Conservation (phyloP, 176 grass and related monocot genomes). For the Hsuehochloa calcarea region DNA sequence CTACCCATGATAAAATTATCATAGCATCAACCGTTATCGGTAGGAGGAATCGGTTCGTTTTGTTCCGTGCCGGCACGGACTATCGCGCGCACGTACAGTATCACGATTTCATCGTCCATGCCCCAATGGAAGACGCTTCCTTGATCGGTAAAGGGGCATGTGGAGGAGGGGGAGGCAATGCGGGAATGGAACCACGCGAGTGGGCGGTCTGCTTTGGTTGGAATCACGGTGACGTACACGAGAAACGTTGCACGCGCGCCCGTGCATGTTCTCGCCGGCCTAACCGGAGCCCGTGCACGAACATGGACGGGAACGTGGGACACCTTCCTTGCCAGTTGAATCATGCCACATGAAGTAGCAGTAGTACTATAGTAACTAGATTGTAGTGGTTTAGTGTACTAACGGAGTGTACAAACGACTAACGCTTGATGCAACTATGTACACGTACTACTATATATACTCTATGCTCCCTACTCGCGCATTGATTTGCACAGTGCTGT, state of each 20-base stretch:
- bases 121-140: not conserved
- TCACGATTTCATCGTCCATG: not conserved
- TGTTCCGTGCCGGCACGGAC: not conserved
- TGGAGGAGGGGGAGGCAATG: not conserved
- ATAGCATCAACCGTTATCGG: not conserved
- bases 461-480: not conserved
- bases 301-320: conserved; percentile 29
- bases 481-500: not conserved
- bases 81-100: not conserved
- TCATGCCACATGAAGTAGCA: not conserved
- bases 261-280: not conserved
- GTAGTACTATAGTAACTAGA: too few relatives aligned
- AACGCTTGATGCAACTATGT: not conserved
- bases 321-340: not conserved
- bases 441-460: not conserved
- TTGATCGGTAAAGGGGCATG: not conserved
- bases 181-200: too few relatives aligned
- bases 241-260: not conserved
- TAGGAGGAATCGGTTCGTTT: not conserved
- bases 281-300: conserved; percentile 1
- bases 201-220: too few relatives aligned
- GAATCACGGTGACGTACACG: not conserved
- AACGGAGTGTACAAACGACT: not conserved
- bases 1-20: too few relatives aligned
- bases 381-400: too few relatives aligned